phyloP scores from a whole-genome alignment of 2,329 filamentous ascomycete genomes.

The Penicillium sp. region DNA sequence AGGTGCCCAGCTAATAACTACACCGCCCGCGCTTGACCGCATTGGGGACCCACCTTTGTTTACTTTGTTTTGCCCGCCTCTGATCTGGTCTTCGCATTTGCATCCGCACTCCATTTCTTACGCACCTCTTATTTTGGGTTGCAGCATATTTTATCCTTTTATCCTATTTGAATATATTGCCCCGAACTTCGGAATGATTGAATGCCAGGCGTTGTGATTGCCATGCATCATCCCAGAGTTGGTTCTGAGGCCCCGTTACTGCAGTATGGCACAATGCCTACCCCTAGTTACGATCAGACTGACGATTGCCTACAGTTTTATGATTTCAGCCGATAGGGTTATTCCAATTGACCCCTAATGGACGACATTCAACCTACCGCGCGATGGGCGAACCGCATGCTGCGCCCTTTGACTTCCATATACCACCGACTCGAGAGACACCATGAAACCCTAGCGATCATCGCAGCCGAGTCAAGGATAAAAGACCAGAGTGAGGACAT shows the following conservation, averaged over 20 bases:
- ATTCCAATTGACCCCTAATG: conserved; percentile 23
- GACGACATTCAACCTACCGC: conserved; percentile 38
- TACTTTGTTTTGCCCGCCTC: conserved; percentile 21
- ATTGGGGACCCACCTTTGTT: conserved; percentile 26
- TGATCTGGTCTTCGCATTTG: background rate
- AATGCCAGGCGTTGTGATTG: conserved; percentile 5
- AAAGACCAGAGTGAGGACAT: conserved; percentile 11
- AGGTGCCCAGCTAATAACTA: background rate
- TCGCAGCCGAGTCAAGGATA: conserved; percentile 21
- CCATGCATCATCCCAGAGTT: conserved; percentile 13
- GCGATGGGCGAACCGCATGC: conserved; percentile 43
- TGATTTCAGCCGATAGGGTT: conserved; percentile 6
- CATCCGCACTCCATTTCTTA: conserved; percentile 6
- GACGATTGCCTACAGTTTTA: conserved; percentile 2
- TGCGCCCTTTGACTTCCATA: conserved; percentile 41
- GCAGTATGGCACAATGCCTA: conserved; percentile 3
- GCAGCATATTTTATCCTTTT: conserved; percentile 4
- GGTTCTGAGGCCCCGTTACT: conserved; percentile 6
- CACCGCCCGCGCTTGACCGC: conserved; percentile 17
- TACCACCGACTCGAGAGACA: conserved; percentile 41
- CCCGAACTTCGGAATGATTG: conserved; percentile 3
- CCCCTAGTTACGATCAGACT: background rate
- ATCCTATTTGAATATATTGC: background rate
- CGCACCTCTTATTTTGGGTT: conserved; percentile 7
- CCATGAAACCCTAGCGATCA: conserved; percentile 31